Evolutionary conservation across 768 basidiomycete genomes (phyloP).

Genomic region (Agaricus subrufescens): DNA sequence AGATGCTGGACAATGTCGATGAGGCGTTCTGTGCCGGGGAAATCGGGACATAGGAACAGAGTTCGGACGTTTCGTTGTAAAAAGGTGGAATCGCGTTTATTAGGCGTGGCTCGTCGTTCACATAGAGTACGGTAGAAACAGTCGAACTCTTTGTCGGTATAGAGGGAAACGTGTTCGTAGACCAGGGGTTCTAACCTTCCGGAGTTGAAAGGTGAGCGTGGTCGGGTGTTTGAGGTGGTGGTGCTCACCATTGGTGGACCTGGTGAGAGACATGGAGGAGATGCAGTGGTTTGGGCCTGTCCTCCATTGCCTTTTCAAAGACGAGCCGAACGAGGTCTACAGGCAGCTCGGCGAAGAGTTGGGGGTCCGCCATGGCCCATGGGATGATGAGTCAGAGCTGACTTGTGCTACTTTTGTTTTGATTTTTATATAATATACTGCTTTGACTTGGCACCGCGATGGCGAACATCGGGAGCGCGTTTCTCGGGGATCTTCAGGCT

Average conservation of each 20-base stretch:
- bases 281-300: conserved; percentile 2
- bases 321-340: conserved; percentile 3
- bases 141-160: background rate
- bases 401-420: too few species aligned
- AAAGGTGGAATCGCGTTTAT: background rate
- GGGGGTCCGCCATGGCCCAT: background rate
- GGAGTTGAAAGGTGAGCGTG: too few species aligned
- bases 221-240: background rate
- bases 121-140: conserved; percentile 6
- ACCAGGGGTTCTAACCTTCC: conserved; percentile 3
- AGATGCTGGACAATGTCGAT: background rate
- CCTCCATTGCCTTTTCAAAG: conserved; percentile 9
- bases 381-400: too few species aligned
- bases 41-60: conserved; percentile 1
- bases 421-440: too few species aligned
- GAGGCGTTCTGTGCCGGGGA: background rate
- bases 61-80: conserved; percentile 6
- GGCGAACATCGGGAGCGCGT: conserved; percentile 70
- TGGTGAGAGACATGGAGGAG: conserved; percentile 1
- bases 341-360: background rate
- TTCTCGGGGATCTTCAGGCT: conserved; percentile 61
- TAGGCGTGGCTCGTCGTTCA: background rate
- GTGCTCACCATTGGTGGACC: background rate
- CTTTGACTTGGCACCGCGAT: conserved; percentile 18
- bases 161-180: conserved; percentile 1